A percentile compares a stretch with the other conserved stretches of the same genome.
Evolutionary conservation across 2,329 filamentous ascomycete species (phyloP).

Genomic region (Stachybotrys chlorohalonatus): DNA sequence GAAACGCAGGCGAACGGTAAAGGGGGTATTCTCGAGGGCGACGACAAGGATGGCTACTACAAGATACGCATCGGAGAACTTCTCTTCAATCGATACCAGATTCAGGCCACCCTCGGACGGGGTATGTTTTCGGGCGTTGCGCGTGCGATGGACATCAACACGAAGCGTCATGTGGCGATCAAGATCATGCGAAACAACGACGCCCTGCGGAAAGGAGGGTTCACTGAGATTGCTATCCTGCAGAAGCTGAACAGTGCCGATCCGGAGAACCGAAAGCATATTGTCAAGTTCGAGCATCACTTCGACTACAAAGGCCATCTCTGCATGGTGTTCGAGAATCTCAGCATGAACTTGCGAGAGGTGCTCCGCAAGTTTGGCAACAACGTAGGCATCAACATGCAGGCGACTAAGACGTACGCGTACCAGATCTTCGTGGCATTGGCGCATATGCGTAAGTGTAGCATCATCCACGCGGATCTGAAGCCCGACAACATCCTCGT

Average conservation of each 20-base stretch:
- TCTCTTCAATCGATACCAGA: conserved; percentile 79
- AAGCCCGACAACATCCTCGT: conserved; percentile 97
- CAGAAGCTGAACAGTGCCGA: conserved; percentile 81
- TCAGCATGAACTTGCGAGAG: conserved; percentile 87
- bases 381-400: conserved; percentile 73
- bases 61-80: conserved; percentile 89
- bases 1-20: conserved; percentile 53
- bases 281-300: conserved; percentile 76
- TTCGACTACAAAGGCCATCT: conserved; percentile 95
- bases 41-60: conserved; percentile 94
- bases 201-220: conserved; percentile 79
- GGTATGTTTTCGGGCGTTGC: conserved; percentile 98
- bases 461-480: conserved; percentile 89
- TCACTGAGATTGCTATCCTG: conserved; percentile 90
- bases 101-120: conserved; percentile 79
- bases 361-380: conserved; percentile 93
- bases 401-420: conserved; percentile 79
- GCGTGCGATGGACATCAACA: conserved; percentile 69
- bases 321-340: conserved; percentile 94
- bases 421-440: conserved; percentile 91
- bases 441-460: conserved; percentile 80
- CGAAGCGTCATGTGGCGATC: conserved; percentile 75
- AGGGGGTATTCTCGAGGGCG: conserved; percentile 79
- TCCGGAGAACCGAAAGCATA: conserved; percentile 80
- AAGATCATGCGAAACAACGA: conserved; percentile 98